A percentile compares a stretch with the other conserved stretches of the same genome.
Conservation (phyloP, 768 basidiomycete genomes). For the Udeniomyces megalosporus region DNA sequence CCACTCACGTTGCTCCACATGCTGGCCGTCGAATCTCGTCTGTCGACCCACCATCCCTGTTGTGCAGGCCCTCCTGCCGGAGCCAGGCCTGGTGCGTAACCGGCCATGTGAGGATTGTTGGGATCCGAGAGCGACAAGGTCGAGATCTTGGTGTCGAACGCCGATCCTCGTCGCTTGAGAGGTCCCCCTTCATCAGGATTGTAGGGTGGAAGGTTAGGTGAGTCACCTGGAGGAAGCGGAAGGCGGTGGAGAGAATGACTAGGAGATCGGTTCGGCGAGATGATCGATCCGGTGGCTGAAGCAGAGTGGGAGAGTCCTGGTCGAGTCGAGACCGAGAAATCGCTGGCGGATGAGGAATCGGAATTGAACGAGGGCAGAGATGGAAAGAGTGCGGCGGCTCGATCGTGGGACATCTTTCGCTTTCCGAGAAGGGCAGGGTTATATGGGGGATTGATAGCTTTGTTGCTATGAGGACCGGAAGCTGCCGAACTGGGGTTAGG, state of each 20-base stretch:
- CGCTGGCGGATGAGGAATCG: neutral
- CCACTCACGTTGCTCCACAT: constrained; percentile 47
- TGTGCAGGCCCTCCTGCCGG: neutral
- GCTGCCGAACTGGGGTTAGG: neutral
- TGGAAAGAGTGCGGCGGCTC: neutral
- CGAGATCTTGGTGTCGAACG: constrained; percentile 44
- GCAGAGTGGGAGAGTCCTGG: too few species aligned
- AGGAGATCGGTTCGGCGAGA: neutral
- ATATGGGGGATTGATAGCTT: neutral
- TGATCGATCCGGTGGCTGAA: neutral
- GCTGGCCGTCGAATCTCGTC: constrained; percentile 59
- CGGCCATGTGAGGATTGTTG: neutral
- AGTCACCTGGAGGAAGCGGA: neutral
- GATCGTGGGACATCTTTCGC: constrained; percentile 59
- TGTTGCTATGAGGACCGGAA: neutral
- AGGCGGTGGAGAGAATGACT: too few species aligned
- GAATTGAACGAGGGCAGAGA: neutral
- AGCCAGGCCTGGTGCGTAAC: too few species aligned
- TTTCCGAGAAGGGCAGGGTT: constrained; percentile 34
- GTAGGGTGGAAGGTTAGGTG: constrained; percentile 41
- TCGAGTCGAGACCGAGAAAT: too few species aligned
- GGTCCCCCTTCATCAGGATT: constrained; percentile 2
- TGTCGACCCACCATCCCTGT: constrained; percentile 41
- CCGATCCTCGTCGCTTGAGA: constrained; percentile 61
- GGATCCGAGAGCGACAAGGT: constrained; percentile 2